A percentile compares a stretch with the other conserved stretches of the same genome.
Conservation (phyloP, 768 basidiomycete species). For the Tubosaeta sp. region DNA sequence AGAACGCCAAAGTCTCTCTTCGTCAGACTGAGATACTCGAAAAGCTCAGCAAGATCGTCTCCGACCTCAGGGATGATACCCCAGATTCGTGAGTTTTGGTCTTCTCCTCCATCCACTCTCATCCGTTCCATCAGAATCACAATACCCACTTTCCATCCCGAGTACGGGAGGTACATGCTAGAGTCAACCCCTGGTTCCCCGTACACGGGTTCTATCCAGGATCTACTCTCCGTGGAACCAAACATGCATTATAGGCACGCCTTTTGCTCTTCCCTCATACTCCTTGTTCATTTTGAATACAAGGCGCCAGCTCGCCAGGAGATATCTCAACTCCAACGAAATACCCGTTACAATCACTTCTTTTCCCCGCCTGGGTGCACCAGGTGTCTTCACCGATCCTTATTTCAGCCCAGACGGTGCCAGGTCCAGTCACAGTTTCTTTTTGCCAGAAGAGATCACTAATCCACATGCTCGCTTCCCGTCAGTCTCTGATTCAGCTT, state of each 20-base stretch:
- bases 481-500: conserved; percentile 48
- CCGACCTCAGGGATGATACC: conserved; percentile 49
- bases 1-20: conserved; percentile 86
- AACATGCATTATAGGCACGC: conserved; percentile 90
- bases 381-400: conserved; percentile 90
- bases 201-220: conserved; percentile 82
- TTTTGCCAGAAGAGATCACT: conserved; percentile 92
- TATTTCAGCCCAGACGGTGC: conserved; percentile 71
- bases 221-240: conserved; percentile 83
- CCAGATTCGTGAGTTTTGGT: conserved; percentile 51
- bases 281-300: conserved; percentile 6
- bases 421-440: conserved; percentile 86
- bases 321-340: conserved; percentile 81
- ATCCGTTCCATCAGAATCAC: conserved; percentile 43
- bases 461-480: conserved; percentile 98
- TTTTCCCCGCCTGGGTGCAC: conserved; percentile 89
- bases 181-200: conserved; percentile 97
- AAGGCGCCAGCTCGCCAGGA: conserved; percentile 80
- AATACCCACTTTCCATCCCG: conserved; percentile 92
- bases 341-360: conserved; percentile 90
- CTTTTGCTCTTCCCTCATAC: not conserved
- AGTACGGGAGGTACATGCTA: conserved; percentile 98
- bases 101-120: not conserved
- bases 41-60: conserved; percentile 65
- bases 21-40: conserved; percentile 91